A percentile compares a stretch with the other conserved stretches of the same genome.
These are phyloP conservation scores for Sclerotiophoma versabilis DNA, from an alignment of 2,329 filamentous ascomycete species.

Conservation along the genomic window DNA sequence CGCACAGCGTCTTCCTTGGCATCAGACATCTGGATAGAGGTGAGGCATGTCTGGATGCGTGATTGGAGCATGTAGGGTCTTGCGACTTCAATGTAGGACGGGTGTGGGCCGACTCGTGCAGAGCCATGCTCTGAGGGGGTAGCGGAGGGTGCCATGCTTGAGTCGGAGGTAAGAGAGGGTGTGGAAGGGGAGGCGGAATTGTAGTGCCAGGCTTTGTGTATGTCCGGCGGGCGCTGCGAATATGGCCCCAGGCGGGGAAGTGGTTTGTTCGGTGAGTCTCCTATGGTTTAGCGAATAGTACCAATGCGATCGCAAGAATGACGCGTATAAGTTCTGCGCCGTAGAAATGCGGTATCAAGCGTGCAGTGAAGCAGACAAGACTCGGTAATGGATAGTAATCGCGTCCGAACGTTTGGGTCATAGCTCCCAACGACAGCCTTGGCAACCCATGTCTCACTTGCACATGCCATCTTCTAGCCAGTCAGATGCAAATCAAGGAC, in stretches of 20 bases:
- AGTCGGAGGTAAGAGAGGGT: conserved; percentile 3
- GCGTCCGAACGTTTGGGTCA: conserved; percentile 12
- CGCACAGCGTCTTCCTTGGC: conserved; percentile 81
- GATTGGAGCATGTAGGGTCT: conserved; percentile 85
- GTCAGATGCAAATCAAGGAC: neutral
- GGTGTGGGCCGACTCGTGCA: conserved; percentile 60
- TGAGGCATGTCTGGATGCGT: conserved; percentile 75
- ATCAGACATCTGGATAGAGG: conserved; percentile 73
- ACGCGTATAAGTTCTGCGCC: neutral
- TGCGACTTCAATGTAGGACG: conserved; percentile 69
- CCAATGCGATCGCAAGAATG: neutral
- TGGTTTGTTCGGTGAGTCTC: conserved; percentile 7
- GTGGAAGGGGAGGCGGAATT: neutral
- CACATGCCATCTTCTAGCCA: conserved; percentile 7
- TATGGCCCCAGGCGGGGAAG: conserved; percentile 14
- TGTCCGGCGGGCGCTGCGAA: conserved; percentile 6
- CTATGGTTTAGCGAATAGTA: conserved; percentile 5
- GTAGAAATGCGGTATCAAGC: neutral
- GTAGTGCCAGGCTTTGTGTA: neutral
- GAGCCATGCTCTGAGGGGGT: conserved; percentile 32
- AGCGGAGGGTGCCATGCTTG: conserved; percentile 41
- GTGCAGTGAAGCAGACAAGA: neutral
- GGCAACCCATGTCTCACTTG: conserved; percentile 9
- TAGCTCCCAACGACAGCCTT: conserved; percentile 15
- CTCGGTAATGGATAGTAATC: conserved; percentile 1